These are phyloP conservation scores for Saturnispora sanitii DNA, from an alignment of 805 yeast species.

Conservation along the genomic window DNA sequence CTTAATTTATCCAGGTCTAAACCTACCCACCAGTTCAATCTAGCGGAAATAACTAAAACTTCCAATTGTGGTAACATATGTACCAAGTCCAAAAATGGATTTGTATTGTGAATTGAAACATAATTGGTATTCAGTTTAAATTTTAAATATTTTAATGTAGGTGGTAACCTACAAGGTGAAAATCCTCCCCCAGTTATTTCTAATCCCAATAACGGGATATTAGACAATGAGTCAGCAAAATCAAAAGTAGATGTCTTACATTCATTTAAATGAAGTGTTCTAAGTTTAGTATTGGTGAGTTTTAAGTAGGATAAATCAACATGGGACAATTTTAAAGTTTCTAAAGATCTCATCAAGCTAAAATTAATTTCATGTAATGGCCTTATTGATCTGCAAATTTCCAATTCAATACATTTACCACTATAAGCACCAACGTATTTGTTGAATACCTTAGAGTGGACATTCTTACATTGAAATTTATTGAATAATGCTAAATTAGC, in stretches of 20 bases:
- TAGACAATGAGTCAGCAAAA: background rate
- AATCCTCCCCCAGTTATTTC: background rate
- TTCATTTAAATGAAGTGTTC: background rate
- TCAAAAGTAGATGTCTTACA: background rate
- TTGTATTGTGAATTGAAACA: background rate
- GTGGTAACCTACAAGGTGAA: background rate
- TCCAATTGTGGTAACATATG: conserved; percentile 1
- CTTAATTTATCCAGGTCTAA: background rate
- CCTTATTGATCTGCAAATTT: too few relatives aligned
- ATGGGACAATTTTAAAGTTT: background rate
- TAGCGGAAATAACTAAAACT: background rate
- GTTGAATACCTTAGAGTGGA: background rate
- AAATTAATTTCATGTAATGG: too few relatives aligned
- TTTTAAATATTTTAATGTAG: background rate
- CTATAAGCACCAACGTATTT: background rate
- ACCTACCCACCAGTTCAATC: conserved; percentile 1
- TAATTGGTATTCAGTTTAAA: background rate
- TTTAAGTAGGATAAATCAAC: background rate
- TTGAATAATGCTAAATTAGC: background rate
- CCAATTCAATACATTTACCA: too few relatives aligned
- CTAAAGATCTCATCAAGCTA: too few relatives aligned
- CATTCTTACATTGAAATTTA: background rate
- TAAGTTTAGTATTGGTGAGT: background rate
- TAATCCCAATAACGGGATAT: background rate
- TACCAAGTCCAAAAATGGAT: background rate